Conservation (phyloP, 1,284 basidiomycete species). For the Ustilago lituana region DNA sequence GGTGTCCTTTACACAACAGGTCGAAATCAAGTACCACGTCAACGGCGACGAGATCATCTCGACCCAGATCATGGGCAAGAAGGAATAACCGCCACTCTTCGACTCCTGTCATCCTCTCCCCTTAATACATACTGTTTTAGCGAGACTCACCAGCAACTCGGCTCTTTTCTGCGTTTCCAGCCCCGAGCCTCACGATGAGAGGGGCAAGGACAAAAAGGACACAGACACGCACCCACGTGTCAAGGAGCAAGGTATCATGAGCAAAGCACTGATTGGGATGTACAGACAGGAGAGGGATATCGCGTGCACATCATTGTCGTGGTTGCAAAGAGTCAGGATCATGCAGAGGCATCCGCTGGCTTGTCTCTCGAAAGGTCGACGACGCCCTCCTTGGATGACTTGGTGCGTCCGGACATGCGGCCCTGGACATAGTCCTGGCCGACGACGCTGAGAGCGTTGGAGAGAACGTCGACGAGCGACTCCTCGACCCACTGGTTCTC, state of each 20-base stretch:
- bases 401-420: constrained; percentile 50
- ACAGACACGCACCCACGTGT: too few relatives aligned
- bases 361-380: constrained; percentile 10
- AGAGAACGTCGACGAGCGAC: constrained; percentile 61
- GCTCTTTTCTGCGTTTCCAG: not conserved
- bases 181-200: too few relatives aligned
- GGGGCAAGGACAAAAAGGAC: too few relatives aligned
- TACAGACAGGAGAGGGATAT: not conserved
- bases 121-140: constrained; percentile 23
- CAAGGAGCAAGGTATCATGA: not conserved
- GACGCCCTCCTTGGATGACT: constrained; percentile 43
- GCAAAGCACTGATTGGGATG: not conserved
- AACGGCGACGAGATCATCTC: constrained; percentile 61
- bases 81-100: constrained; percentile 16
- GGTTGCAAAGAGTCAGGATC: not conserved
- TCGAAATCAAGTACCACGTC: constrained; percentile 62
- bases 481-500: constrained; percentile 66
- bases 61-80: constrained; percentile 60
- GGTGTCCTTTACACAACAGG: constrained; percentile 31
- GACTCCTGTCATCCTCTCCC: not conserved
- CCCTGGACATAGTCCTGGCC: constrained; percentile 62
- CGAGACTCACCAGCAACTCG: not conserved
- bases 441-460: constrained; percentile 58
- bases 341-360: constrained; percentile 1
- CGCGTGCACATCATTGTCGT: too few relatives aligned